Evolutionary conservation across 805 yeast species (phyloP), one percentile per base, ranked within the genome.

Genomic region (Saturnispora sekii): DNA sequence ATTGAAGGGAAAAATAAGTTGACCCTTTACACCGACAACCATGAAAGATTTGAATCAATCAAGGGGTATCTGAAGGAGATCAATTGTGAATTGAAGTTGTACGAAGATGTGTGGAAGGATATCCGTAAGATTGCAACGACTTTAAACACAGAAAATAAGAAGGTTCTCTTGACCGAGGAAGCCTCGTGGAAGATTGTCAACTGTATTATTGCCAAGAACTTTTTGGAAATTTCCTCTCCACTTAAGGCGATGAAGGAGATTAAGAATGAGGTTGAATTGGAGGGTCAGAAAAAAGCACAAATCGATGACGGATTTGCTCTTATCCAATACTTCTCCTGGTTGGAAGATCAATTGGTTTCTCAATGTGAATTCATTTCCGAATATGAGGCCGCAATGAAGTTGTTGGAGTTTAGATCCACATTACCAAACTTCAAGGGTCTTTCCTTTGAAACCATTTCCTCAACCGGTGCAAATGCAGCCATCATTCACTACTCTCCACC

Each of bases 401-500:
- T 81, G 26, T 68, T 69, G 42, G 61, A 70, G 32, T 75, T 81
- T 41, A 69, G 90, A 54, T 59, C 69, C 29, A 62, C 70, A 29
- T 72, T 72, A 51, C 72, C 73, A 16, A 64, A 72, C 49, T 77
- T 73, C 55, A 70, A 66, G 16, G 93, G 89, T 0, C 70, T 77
- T 38, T 79, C 87, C 3, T 84, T 84, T 60, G 79, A 76, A 40
- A 83, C 93, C 0, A 83, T 84, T 40, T 77, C 86, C 42, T 76
- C 88, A 5, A 70, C 85, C 1, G 93, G 90, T 1, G 68, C 86
- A 10, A 84, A 83, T 58, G 84, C 86, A 8, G 84, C 93, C 1
- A 68, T 84, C 29, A 81, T 84, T 48, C 94, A 84, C 59, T 84
- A 84, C 59, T 65, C 77, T 35, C 93, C 94, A 4, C 53, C 59